These are phyloP conservation scores for Postia placenta DNA, from an alignment of 768 basidiomycete species.

Conservation along the genomic window DNA sequence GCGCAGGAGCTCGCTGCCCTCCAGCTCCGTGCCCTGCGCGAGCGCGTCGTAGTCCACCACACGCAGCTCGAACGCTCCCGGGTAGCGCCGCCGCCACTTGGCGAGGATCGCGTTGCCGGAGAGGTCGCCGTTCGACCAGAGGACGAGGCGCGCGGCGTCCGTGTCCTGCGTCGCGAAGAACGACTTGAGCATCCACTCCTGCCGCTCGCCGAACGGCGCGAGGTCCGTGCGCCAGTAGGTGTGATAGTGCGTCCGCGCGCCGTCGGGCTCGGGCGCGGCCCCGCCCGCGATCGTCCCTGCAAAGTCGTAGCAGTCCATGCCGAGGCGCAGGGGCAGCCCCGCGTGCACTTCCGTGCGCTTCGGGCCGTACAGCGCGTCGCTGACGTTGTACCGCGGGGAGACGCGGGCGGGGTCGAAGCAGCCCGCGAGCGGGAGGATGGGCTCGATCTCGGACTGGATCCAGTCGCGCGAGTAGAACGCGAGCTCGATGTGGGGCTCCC, in stretches of 20 bases:
- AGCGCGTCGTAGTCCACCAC: conserved; percentile 61
- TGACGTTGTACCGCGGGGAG: conserved; percentile 63
- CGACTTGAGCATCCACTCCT: conserved; percentile 88
- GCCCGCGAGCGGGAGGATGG: conserved; percentile 55
- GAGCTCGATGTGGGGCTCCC: conserved; percentile 84
- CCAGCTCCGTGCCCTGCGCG: conserved; percentile 72
- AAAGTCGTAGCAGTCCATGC: conserved; percentile 90
- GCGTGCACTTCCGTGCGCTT: conserved; percentile 71
- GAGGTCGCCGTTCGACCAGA: conserved; percentile 92
- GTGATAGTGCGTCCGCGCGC: conserved; percentile 62
- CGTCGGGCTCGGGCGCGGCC: conserved; percentile 10
- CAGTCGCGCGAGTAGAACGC: conserved; percentile 73
- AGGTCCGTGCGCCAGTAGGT: conserved; percentile 95
- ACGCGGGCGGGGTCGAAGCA: conserved; percentile 66
- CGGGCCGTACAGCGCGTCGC: conserved; percentile 54
- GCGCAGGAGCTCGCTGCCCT: conserved; percentile 55
- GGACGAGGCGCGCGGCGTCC: conserved; percentile 53
- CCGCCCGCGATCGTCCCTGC: conserved; percentile 63
- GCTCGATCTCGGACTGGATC: conserved; percentile 68
- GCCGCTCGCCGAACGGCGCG: conserved; percentile 70
- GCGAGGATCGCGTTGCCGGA: conserved; percentile 48
- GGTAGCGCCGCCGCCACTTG: conserved; percentile 55
- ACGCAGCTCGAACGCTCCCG: conserved; percentile 64
- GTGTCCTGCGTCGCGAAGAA: conserved; percentile 90
- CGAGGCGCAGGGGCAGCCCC: conserved; percentile 70